Base-by-base conservation (phyloP, 345 rosid species). In the Salix exigua region DNA sequence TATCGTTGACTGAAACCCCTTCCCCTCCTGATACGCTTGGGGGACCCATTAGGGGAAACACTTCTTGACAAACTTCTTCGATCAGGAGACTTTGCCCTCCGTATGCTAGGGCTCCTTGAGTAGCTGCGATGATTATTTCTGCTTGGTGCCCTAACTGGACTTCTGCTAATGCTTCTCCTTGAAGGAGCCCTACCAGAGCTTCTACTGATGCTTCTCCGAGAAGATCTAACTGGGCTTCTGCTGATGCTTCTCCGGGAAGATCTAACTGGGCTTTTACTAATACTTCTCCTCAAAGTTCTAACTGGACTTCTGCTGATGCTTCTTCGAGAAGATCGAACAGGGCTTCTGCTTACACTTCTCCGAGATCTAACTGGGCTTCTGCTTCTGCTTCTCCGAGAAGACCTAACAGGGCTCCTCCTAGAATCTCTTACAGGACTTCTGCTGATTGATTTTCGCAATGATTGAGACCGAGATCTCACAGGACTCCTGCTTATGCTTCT, bases 1-100 rank as follows among this genome's bases (percentile, higher is more conserved):
- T 87, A 96, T 44, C 92, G 87, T 77, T 92, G 88, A 80, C 98
- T 94, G 77, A 96, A 91, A 64, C 99, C 99, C 40, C 99, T 87
- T 5, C 99, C 99, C 80, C 99, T 92, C 82, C 92, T 89, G 55
- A 93, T 87, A 50, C 97, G 97, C 84, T 88, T 92, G 5, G 91
- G 92, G 16, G 92, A 92, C 46, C 87, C 91, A 82, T 82, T 89
- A 7, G 97, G 98, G 11, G 98, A 90, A 78, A 76, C 86, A 46
- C 99, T 95, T 84, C 93, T 91, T 31, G 99, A 92, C 79, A 84
- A 79, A 87, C 96, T 89, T 89, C 93, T 85, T 71, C 89, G 90
- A 50, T 38, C 88, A 70, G 97, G 97, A 65, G 96, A 89, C 84
- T 93, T 87, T 33, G 68, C 86, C 81, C 88, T 82, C 12, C 89